Evolutionary conservation across 768 basidiomycete species (phyloP).

Genomic region (Phanerochaete carnosa): DNA sequence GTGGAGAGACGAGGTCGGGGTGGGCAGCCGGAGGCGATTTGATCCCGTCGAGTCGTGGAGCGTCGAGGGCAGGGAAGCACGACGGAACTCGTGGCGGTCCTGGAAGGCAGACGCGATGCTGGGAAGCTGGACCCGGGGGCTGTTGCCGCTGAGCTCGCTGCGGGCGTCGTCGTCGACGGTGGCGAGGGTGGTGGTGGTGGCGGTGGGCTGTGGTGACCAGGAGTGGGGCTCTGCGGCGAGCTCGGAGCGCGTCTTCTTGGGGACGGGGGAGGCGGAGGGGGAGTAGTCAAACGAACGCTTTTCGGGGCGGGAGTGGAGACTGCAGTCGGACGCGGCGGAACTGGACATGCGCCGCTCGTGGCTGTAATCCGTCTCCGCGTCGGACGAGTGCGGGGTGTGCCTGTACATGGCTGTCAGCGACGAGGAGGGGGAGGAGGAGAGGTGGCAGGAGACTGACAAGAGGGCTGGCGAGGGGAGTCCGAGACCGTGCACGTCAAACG

Average conservation of each 20-base stretch:
- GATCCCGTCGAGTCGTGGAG: constrained; percentile 44
- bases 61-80: constrained; percentile 57
- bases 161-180: constrained; percentile 8
- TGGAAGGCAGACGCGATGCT: constrained; percentile 59
- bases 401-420: constrained; percentile 5
- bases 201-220: neutral
- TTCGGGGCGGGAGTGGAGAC: constrained; percentile 54
- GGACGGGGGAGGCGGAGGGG: constrained; percentile 43
- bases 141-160: constrained; percentile 23
- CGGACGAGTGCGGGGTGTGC: constrained; percentile 32
- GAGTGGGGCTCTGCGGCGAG: constrained; percentile 12
- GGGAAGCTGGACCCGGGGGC: constrained; percentile 18
- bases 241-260: constrained; percentile 48
- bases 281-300: constrained; percentile 49
- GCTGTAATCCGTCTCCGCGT: constrained; percentile 55
- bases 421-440: neutral
- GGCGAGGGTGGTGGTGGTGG: neutral
- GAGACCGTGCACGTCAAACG: constrained; percentile 31
- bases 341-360: constrained; percentile 71
- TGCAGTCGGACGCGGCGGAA: constrained; percentile 69
- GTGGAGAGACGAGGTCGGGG: constrained; percentile 50
- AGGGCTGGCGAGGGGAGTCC: constrained; percentile 36
- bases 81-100: constrained; percentile 62
- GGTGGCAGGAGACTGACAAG: constrained; percentile 17
- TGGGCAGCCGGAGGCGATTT: constrained; percentile 52